Percentiles rank a stretch among this genome's conserved stretches.
Evolutionary conservation across 495 filamentous ascomycete species (phyloP).

Genomic region (Hyaloscypha finlandica): DNA sequence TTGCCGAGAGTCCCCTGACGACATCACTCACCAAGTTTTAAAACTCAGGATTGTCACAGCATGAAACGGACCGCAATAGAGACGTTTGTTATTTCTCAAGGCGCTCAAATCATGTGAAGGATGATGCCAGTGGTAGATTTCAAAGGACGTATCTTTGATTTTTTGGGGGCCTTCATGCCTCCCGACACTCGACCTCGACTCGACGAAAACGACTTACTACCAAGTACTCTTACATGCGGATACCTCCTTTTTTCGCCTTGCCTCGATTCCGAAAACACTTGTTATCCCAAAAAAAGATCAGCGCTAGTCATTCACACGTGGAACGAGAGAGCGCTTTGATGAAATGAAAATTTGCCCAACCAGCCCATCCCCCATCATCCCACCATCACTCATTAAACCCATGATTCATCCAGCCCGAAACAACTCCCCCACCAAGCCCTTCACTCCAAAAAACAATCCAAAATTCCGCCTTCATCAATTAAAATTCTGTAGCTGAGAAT

Average conservation of each 20-base stretch:
- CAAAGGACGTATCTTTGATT: neutral
- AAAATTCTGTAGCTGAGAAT: conserved; percentile 23
- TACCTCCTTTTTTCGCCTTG: neutral
- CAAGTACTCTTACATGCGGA: neutral
- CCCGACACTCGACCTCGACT: neutral
- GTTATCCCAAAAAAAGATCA: neutral
- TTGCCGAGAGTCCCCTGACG: neutral
- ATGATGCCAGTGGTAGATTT: neutral
- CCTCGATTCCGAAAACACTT: neutral
- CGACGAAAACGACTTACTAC: neutral
- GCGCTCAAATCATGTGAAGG: neutral
- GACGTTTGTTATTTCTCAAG: neutral
- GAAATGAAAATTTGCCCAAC: conserved; percentile 3
- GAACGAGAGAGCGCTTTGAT: conserved; percentile 1
- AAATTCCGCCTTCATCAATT: conserved; percentile 18
- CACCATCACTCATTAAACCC: neutral
- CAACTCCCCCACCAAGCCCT: neutral
- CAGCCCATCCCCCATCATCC: neutral
- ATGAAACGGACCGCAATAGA: neutral
- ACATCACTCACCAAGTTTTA: neutral
- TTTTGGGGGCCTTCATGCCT: neutral
- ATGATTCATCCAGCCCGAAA: neutral
- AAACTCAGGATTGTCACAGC: neutral
- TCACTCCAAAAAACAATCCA: neutral
- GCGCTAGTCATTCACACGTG: neutral